Evolutionary conservation across 2,329 filamentous ascomycete genomes (phyloP).

Genomic region (Fusarium penzigii): DNA sequence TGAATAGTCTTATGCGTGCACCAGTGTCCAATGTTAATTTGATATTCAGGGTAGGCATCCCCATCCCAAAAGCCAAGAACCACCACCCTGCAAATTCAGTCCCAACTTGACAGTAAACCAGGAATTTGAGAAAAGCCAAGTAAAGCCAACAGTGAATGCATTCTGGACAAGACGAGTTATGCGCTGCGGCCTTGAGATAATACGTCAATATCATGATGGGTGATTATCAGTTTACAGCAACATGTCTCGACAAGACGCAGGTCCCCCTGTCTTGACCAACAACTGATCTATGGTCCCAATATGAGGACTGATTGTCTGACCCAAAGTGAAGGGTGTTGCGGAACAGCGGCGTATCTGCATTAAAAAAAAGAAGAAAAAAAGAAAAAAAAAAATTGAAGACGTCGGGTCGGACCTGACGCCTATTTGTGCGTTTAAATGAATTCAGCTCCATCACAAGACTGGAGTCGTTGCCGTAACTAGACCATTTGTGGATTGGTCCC

Average conservation of each 20-base stretch:
- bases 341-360: too few species aligned
- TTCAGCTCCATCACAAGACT: not conserved
- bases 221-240: constrained; percentile 5
- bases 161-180: constrained; percentile 18
- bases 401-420: constrained; percentile 3
- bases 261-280: constrained; percentile 7
- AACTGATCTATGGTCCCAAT: too few species aligned
- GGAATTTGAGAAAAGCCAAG: constrained; percentile 4
- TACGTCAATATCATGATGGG: constrained; percentile 8
- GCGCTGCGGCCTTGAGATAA: constrained; percentile 2
- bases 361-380: too few species aligned
- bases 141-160: not conserved
- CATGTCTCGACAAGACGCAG: constrained; percentile 13
- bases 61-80: constrained; percentile 3
- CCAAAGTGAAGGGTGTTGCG: too few species aligned
- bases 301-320: too few species aligned
- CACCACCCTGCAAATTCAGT: constrained; percentile 20
- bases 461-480: constrained; percentile 13
- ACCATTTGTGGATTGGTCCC: constrained; percentile 4
- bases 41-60: constrained; percentile 4
- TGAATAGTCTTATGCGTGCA: constrained; percentile 1
- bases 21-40: not conserved
- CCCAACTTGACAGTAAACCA: not conserved
- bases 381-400: too few species aligned
- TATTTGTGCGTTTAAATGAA: constrained; percentile 32